phyloP scores from a whole-genome alignment of 345 rosid genomes.

The Camelina sativa region DNA sequence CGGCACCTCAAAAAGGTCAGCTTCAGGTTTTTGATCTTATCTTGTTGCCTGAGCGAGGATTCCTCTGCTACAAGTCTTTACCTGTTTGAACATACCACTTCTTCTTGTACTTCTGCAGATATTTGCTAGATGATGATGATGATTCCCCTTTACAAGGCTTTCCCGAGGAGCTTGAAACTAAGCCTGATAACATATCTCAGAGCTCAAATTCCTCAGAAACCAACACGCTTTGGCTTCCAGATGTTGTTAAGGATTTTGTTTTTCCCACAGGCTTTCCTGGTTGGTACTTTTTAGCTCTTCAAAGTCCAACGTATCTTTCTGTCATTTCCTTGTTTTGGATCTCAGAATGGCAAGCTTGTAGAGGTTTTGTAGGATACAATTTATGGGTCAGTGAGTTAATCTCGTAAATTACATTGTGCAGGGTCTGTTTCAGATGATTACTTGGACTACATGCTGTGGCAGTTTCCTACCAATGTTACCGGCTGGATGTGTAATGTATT shows the following conservation, averaged over 20 bases:
- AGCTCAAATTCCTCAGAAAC: conserved; percentile 45
- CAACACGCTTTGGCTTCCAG: conserved; percentile 65
- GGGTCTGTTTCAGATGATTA: conserved; percentile 96
- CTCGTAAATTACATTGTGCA: conserved; percentile 42
- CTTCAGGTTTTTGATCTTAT: neutral
- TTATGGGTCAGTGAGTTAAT: conserved; percentile 6
- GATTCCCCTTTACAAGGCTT: conserved; percentile 54
- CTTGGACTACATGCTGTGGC: conserved; percentile 85
- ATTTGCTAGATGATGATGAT: conserved; percentile 61
- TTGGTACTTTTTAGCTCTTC: conserved; percentile 26
- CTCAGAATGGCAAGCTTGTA: conserved; percentile 6
- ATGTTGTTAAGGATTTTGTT: conserved; percentile 62
- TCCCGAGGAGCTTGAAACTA: conserved; percentile 45
- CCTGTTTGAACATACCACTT: neutral
- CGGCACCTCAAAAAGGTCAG: conserved; percentile 78
- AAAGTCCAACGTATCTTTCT: neutral
- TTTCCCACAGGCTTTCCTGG: conserved; percentile 94
- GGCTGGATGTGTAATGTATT: conserved; percentile 93
- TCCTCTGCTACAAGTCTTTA: conserved; percentile 3
- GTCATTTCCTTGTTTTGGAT: neutral
- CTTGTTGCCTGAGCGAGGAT: neutral
- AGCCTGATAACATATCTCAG: conserved; percentile 29
- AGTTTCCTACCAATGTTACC: conserved; percentile 93
- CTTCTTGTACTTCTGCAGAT: conserved; percentile 49
- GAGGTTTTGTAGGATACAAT: neutral